Base-by-base conservation (phyloP, 768 basidiomycete species). In the Favolaschia claudopus region DNA sequence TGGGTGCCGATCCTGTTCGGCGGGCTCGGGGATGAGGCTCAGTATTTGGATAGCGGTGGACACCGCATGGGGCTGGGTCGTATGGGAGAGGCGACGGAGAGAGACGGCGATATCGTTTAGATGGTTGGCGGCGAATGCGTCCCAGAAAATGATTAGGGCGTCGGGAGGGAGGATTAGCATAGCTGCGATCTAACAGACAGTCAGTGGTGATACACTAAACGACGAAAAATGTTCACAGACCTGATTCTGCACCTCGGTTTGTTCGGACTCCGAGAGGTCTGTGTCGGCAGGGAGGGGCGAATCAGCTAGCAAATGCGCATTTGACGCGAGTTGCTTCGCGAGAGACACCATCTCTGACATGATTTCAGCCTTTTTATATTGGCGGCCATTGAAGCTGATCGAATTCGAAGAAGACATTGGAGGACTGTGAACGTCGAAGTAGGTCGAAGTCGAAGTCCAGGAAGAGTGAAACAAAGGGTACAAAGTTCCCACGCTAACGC, bases 21-120 rank as follows among this genome's bases (percentile, higher is more conserved):
- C 62, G 10, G 66, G 66, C 31, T 67, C 66, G 13, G 66, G 66
- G 13, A 67, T 29, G 38, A 64, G 61, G 20, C 64, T 65, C 32
- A 67, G 50, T 15, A 67, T 59, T 27, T 65, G 64, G 34, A 67
- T 65, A 10, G 57, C 43, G 4, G 60, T 49, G 2, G 60, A 54
- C 1, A 67, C 7, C 10, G 63, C 66, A 40, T 62, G 52, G n/a
- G 29, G 63, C 55, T 65, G 63, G 27, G 63, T 65, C 5, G 53
- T 31, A 24, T 49, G 60, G 1, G 63, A 65, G 39, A 67, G 66
- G 3, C 28, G 38, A 4, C 49, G 59, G 22, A 67, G 53, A 42
- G 57, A 42, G 10, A 49, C 39, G 5, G 60, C 60, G 17, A 65
- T 32, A 33, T 64, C 51, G 22, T 38, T 24, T 27, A 67, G 60